A percentile compares a stretch with the other conserved stretches of the same genome.
Conservation (phyloP, 176 grass and related monocot species). For the Cenchrus purpureus region DNA sequence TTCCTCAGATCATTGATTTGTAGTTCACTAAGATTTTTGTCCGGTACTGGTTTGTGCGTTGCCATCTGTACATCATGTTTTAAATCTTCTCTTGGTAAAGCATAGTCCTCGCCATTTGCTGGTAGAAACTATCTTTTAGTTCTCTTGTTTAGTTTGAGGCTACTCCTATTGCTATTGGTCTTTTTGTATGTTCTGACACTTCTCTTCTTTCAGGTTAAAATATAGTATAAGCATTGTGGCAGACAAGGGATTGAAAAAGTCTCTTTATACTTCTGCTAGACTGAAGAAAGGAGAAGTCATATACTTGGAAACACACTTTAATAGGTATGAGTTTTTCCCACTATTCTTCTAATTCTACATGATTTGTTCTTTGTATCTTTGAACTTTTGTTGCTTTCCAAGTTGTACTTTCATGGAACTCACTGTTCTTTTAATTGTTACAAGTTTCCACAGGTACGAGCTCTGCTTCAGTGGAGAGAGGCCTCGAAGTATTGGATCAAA, state of each 20-base stretch:
- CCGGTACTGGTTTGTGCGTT: not conserved
- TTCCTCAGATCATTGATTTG: not conserved
- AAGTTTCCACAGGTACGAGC: constrained; percentile 73
- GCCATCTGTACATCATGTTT: constrained; percentile 14
- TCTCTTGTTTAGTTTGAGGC: constrained; percentile 9
- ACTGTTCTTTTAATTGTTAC: not conserved
- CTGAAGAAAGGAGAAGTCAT: constrained; percentile 97
- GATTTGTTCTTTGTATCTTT: constrained; percentile 4
- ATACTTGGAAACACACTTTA: constrained; percentile 91
- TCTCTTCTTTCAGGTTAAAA: constrained; percentile 74
- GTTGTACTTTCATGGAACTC: constrained; percentile 4
- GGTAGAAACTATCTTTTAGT: not conserved
- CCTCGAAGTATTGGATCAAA: constrained; percentile 46
- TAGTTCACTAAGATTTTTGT: constrained; percentile 12
- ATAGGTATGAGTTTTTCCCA: constrained; percentile 56
- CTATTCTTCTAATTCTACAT: not conserved
- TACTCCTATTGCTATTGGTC: constrained; percentile 13
- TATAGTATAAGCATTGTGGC: constrained; percentile 96
- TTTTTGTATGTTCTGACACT: not conserved
- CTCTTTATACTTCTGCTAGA: constrained; percentile 84
- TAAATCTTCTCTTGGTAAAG: not conserved
- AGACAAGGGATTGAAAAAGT: constrained; percentile 92
- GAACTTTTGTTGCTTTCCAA: not conserved
- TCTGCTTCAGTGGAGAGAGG: constrained; percentile 85
- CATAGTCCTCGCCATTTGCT: not conserved